Base-by-base conservation (phyloP, 345 rosid species). In the Lagerstroemia speciosa region DNA sequence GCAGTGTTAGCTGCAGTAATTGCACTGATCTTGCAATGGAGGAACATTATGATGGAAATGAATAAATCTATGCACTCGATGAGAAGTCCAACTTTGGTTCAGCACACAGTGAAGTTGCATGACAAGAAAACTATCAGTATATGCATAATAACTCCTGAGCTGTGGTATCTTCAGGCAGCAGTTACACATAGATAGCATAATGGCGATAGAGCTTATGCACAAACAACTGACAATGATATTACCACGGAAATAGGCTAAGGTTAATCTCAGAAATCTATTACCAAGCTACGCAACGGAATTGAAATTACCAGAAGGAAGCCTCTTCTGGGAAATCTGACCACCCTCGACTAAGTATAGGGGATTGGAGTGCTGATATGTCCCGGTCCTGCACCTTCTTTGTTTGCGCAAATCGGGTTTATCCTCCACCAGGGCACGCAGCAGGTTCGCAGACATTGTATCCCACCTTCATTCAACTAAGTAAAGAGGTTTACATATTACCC, bases 361-460 rank as follows among this genome's bases (percentile, higher is more conserved):
- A 81, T 89, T 94, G 68, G 86, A 89, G 76, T 89, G 73, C 79
- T 89, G 96, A 76, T 87, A 84, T 72, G 86, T 78, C 72, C 96
- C 97, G 43, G 83, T 86, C 96, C 89, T 89, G 82, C 97, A 91
- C 48, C 97, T 97, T 12, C 87, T 89, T 79, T 91, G 90, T 84
- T 86, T 90, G 82, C 85, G 87, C 77, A 90, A 83, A 82, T 86
- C 93, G 69, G 92, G 85, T 75, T 84, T 87, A 60, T 91, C 98
- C 78, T 89, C 98, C 33, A 92, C 92, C 69, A 93, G 79, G 26
- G 92, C 84, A 81, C 86, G 92, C 63, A 93, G 79, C 74, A 93
- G 91, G 77, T 89, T 93, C 43, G 98, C 87, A 69, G 97, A 97
- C 98, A 93, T 93, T 12, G 64, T 11, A 8, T 22, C 5, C 60